phyloP scores from a whole-genome alignment of 2,329 filamentous ascomycete species.

The Aureobasidium pullulans region DNA sequence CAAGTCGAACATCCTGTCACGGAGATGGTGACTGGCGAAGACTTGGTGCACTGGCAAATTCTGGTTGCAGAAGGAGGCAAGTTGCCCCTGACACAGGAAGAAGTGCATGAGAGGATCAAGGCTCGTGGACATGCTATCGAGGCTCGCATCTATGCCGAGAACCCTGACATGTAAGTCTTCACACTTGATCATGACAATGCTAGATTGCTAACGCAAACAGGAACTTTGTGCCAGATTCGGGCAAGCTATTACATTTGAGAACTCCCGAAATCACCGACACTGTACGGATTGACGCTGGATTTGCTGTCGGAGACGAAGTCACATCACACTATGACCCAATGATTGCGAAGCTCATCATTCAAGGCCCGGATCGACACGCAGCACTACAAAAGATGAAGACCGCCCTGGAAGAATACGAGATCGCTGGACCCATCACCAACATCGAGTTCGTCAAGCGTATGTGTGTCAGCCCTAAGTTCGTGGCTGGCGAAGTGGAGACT shows the following conservation, averaged over 20 bases:
- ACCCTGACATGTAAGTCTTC: constrained; percentile 56
- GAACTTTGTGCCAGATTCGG: constrained; percentile 91
- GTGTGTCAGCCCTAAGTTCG: constrained; percentile 73
- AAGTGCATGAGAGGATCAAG: constrained; percentile 63
- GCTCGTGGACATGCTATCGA: constrained; percentile 82
- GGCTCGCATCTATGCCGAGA: constrained; percentile 93
- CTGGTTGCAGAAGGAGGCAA: constrained; percentile 67
- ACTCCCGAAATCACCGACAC: constrained; percentile 63
- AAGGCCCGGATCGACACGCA: constrained; percentile 67
- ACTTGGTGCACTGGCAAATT: constrained; percentile 94
- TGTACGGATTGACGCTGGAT: constrained; percentile 87
- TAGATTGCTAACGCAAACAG: constrained; percentile 21
- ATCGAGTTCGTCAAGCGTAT: constrained; percentile 92
- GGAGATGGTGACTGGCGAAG: constrained; percentile 67
- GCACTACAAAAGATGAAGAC: constrained; percentile 75
- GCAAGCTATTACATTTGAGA: constrained; percentile 72
- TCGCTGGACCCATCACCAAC: constrained; percentile 88
- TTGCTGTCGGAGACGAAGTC: constrained; percentile 83
- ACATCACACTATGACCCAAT: constrained; percentile 96
- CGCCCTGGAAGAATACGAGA: constrained; percentile 81
- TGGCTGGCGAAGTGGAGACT: constrained; percentile 84
- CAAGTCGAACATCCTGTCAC: constrained; percentile 97
- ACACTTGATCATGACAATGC: background rate
- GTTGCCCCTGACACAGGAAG: constrained; percentile 57
- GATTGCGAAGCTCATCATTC: constrained; percentile 96